Evolutionary conservation across 2,329 filamentous ascomycete species (phyloP), one percentile per base, ranked within the genome.

Genomic region (Calonectria montana): DNA sequence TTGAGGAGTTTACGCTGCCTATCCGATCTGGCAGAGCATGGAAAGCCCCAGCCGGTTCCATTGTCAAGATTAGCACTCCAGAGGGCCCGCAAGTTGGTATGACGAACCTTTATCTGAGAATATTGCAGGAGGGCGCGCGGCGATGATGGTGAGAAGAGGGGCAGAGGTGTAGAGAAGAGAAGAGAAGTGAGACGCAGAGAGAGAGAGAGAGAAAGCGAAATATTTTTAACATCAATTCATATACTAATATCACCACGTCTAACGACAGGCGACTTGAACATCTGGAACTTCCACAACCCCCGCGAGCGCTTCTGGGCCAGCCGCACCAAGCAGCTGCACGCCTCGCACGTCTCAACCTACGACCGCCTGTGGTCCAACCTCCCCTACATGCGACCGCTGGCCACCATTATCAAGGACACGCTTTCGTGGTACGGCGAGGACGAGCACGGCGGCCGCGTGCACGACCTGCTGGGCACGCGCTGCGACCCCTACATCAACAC

Each of bases 401-500:
- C 90, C 12, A 96, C 94, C 0, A 93, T 97, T 69, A 85, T 91
- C 16, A 85, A 84, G 5, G 94, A 97, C 81, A 90, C 88, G n/a
- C 84, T 96, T 16, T 78, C 87, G 66, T 87, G 87, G 84, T 92
- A 93, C 79, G 89, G 90, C 68, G 80, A 85, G 57, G 88, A 94
- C 80, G 85, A 89, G 79, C 87, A 92, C 79, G 92, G 94, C 77
- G 87, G 94, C 62, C 83, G 91, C 69, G 88, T 94, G 43, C 94
- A 97, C 84, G 94, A 97, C 83, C 85, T 97, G 25, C 85, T 97
- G 4, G 94, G 94, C 41, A 97, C 94, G 29, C 87, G 94, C 50
- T 97, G 94, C 82, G 94, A 97, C 83, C 94, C 94, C 1, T 97
- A 97, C 80, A 92, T 97, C 80, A 94, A 94, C 81, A 87, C 89